phyloP scores from a whole-genome alignment of 139 green algal genomes.

The Microglena sp. region DNA sequence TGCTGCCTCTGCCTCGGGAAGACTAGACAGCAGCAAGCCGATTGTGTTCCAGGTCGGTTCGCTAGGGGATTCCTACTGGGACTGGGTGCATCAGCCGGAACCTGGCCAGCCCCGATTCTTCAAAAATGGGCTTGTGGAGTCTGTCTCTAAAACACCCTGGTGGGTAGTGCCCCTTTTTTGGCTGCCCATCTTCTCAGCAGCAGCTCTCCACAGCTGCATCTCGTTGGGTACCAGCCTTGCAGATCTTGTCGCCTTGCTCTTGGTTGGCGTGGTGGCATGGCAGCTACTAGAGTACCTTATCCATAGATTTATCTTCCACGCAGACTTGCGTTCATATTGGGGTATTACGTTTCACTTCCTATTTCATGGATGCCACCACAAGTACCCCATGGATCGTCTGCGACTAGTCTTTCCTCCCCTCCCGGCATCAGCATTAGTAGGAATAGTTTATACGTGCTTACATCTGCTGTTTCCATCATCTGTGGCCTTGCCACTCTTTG shows the following conservation, averaged over 20 bases:
- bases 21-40: constrained; percentile 9
- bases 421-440: constrained; percentile 40
- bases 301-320: constrained; percentile 89
- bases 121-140: constrained; percentile 37
- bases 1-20: background rate
- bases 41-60: constrained; percentile 49
- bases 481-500: constrained; percentile 44
- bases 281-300: constrained; percentile 82
- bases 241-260: constrained; percentile 13
- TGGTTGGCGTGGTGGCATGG: constrained; percentile 66
- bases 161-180: constrained; percentile 85
- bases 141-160: constrained; percentile 63
- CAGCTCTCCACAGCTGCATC: constrained; percentile 3
- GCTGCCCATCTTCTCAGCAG: constrained; percentile 53
- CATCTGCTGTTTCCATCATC: too few relatives aligned
- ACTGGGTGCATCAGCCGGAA: constrained; percentile 71
- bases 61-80: constrained; percentile 55
- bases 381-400: constrained; percentile 76
- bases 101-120: constrained; percentile 77
- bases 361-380: constrained; percentile 94
- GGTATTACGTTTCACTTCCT: constrained; percentile 84
- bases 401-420: constrained; percentile 89
- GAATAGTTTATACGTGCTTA: constrained; percentile 32
- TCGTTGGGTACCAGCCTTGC: background rate
- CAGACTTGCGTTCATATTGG: constrained; percentile 27